These are phyloP conservation scores for Amaranthus cruentus DNA, from an alignment of 148 eudicot species.

Conservation along the genomic window DNA sequence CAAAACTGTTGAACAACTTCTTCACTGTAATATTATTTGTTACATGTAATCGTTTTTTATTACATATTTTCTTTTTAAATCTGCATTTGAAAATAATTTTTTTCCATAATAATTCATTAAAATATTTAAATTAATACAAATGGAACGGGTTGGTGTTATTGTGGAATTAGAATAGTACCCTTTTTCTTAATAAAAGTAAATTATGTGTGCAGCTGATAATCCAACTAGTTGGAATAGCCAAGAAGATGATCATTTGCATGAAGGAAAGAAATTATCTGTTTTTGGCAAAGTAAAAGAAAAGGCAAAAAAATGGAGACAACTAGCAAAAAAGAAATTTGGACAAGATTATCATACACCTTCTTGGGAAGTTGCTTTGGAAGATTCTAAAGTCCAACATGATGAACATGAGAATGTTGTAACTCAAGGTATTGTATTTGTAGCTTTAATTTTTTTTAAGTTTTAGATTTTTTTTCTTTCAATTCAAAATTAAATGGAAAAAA, in stretches of 20 bases:
- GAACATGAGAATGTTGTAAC: conserved; percentile 34
- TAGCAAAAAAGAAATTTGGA: conserved; percentile 35
- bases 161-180: not conserved
- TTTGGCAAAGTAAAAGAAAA: conserved; percentile 65
- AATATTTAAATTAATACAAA: not conserved
- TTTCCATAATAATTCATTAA: not conserved
- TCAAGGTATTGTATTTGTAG: conserved; percentile 28
- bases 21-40: conserved; percentile 37
- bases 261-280: conserved; percentile 51
- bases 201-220: conserved; percentile 34
- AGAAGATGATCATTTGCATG: conserved; percentile 43
- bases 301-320: conserved; percentile 54
- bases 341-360: conserved; percentile 31
- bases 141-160: not conserved
- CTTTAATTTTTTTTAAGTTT: not conserved
- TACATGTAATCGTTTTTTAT: not conserved
- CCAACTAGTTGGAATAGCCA: conserved; percentile 33
- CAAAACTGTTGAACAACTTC: conserved; percentile 47
- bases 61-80: not conserved
- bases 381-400: conserved; percentile 34
- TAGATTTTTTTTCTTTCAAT: not conserved
- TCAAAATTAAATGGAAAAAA: too few species aligned
- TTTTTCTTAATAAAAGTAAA: not conserved
- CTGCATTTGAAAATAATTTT: not conserved
- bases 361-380: conserved; percentile 38